These are phyloP conservation scores for Fagopyrum esculentum DNA, from an alignment of 148 eudicot genomes.

Conservation along the genomic window DNA sequence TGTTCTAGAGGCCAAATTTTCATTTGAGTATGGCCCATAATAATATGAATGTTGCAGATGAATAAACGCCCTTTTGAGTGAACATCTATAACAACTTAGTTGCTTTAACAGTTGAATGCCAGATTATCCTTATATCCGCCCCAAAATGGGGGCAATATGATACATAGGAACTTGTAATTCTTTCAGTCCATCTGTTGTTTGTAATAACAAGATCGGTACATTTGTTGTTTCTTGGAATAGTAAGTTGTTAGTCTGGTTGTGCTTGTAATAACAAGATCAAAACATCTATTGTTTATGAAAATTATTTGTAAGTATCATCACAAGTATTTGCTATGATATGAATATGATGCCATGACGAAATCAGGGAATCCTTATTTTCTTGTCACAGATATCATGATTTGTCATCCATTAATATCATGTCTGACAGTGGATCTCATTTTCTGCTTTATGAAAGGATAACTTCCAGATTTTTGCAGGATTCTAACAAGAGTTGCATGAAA, in stretches of 20 bases:
- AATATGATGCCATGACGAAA: background rate
- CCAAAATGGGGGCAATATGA: background rate
- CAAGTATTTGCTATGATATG: background rate
- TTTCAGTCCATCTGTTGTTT: background rate
- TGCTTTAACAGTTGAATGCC: background rate
- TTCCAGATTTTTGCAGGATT: background rate
- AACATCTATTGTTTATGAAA: background rate
- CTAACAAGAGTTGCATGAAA: background rate
- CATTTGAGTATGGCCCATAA: background rate
- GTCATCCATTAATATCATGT: background rate
- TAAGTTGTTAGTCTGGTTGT: too few relatives aligned
- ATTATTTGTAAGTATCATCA: background rate
- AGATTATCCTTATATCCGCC: background rate
- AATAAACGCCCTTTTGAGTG: background rate
- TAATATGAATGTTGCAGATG: background rate
- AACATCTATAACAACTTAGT: background rate
- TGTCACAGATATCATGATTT: conserved; percentile 6
- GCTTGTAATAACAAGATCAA: background rate
- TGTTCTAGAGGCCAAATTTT: background rate
- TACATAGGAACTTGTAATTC: too few relatives aligned
- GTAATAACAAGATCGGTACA: background rate
- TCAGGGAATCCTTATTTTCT: conserved; percentile 7
- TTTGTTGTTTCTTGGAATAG: background rate
- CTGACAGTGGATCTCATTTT: background rate
- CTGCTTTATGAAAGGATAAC: conserved; percentile 4